Evolutionary conservation across 2,329 filamentous ascomycete species (phyloP).

Genomic region (Penicillium griseofulvum): DNA sequence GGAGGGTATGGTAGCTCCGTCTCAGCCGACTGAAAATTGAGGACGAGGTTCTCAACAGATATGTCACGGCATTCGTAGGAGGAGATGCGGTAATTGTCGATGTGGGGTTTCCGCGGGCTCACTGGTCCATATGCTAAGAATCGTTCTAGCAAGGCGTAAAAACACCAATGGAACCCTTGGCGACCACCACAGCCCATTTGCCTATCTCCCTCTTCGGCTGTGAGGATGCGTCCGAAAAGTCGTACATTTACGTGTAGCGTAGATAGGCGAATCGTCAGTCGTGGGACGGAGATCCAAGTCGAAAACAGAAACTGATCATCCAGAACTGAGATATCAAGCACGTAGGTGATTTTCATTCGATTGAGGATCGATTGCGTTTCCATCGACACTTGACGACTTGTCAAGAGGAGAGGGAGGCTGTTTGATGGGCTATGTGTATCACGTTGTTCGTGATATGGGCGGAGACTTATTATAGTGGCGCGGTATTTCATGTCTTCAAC

Average conservation of each 20-base stretch:
- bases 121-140: background rate
- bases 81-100: too few relatives aligned
- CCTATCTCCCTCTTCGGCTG: background rate
- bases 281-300: background rate
- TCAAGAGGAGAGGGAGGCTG: background rate
- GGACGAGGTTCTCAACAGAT: background rate
- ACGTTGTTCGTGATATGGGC: background rate
- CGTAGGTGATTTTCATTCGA: background rate
- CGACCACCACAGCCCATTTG: background rate
- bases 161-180: too few relatives aligned
- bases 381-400: background rate
- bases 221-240: background rate
- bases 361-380: background rate
- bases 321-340: background rate
- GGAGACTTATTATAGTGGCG: fast-evolving
- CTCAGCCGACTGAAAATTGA: background rate
- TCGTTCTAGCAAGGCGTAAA: background rate
- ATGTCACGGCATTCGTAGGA: background rate
- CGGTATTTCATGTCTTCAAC: background rate
- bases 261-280: background rate
- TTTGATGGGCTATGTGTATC: background rate
- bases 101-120: background rate
- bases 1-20: background rate
- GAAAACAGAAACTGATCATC: background rate
- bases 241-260: background rate